Conservation (phyloP, 345 rosid species). For the Brassica incana region DNA sequence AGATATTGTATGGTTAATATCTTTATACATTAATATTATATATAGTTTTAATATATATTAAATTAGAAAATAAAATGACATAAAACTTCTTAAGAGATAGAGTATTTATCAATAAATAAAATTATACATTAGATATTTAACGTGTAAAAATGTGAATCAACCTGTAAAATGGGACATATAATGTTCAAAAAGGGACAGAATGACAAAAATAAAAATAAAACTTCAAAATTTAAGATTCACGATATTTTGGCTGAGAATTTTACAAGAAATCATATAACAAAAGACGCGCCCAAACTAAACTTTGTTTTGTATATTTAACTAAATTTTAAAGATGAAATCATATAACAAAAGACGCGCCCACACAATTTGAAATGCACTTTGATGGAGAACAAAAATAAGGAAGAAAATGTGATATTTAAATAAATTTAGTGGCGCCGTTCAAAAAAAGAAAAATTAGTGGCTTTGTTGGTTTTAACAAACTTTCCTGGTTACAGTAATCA, state of each 20-base stretch:
- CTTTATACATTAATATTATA: not conserved
- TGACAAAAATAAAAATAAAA: not conserved
- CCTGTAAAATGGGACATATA: not conserved
- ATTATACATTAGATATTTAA: not conserved
- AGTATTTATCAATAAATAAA: not conserved
- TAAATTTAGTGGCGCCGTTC: not conserved
- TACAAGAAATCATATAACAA: not conserved
- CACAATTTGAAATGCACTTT: slow-evolving; percentile 27
- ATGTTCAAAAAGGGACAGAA: not conserved
- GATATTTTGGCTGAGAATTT: not conserved
- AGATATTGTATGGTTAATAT: not conserved
- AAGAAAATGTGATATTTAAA: not conserved
- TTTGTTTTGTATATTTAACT: not conserved
- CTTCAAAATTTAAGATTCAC: not conserved
- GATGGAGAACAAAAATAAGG: not conserved
- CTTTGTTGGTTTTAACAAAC: slow-evolving; percentile 35
- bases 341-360: slow-evolving; percentile 25
- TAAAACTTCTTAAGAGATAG: not conserved
- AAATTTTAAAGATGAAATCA: not conserved
- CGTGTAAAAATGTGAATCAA: not conserved
- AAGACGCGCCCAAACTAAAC: not conserved
- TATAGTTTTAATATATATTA: not conserved
- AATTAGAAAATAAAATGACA: not conserved
- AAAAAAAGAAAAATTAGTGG: not conserved
- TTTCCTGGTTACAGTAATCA: slow-evolving; percentile 25